These are phyloP conservation scores for Calonectria ilicicola DNA, from an alignment of 2,329 filamentous ascomycete genomes.

Conservation along the genomic window DNA sequence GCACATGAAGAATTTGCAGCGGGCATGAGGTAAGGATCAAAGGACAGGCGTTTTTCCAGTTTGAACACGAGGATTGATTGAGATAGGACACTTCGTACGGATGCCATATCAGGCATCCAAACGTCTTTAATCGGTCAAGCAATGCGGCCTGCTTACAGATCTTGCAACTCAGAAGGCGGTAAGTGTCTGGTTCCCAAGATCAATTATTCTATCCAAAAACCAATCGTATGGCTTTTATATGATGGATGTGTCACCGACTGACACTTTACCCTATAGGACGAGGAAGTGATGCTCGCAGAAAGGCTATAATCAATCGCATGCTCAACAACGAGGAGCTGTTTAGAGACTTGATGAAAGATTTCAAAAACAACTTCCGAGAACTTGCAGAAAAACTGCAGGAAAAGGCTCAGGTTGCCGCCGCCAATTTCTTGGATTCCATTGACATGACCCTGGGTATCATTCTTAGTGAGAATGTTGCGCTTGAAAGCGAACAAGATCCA, in stretches of 20 bases:
- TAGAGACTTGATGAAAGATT: conserved; percentile 40
- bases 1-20: conserved; percentile 39
- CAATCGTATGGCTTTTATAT: neutral
- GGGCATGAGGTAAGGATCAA: conserved; percentile 8
- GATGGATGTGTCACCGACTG: neutral
- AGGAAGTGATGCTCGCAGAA: conserved; percentile 49
- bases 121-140: conserved; percentile 52
- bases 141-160: conserved; percentile 51
- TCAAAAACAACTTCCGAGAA: conserved; percentile 38
- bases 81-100: conserved; percentile 47
- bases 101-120: conserved; percentile 49
- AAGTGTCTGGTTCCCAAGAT: neutral
- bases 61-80: neutral
- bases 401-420: conserved; percentile 28
- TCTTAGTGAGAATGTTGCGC: neutral
- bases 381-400: conserved; percentile 38
- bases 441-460: conserved; percentile 47
- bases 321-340: conserved; percentile 47
- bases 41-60: no score
- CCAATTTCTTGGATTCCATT: conserved; percentile 43
- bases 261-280: conserved; percentile 39
- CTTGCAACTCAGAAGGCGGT: conserved; percentile 49
- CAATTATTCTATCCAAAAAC: neutral
- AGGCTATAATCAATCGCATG: conserved; percentile 46
- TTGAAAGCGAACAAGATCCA: neutral